Evolutionary conservation across 2,329 filamentous ascomycete species (phyloP).

Genomic region (Fusarium xylarioides): DNA sequence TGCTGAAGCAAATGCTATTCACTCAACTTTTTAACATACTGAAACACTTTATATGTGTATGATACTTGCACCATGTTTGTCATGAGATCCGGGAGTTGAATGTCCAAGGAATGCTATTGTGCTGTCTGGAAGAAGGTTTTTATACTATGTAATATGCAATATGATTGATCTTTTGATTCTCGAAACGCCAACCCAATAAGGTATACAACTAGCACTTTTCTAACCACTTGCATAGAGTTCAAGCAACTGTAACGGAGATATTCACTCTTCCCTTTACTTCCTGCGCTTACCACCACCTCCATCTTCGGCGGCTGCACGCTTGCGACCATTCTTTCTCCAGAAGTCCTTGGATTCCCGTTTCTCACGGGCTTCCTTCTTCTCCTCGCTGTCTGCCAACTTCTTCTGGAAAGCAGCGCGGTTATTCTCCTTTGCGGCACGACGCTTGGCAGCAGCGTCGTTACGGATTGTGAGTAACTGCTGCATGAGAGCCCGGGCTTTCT

Average conservation of each 20-base stretch:
- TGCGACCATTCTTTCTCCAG: conserved; percentile 89
- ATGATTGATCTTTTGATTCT: conserved; percentile 27
- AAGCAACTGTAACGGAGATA: neutral
- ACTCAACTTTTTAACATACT: conserved; percentile 24
- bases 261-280: conserved; percentile 28
- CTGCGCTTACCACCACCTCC: conserved; percentile 51
- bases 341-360: conserved; percentile 92
- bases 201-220: conserved; percentile 36
- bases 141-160: neutral
- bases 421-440: conserved; percentile 87
- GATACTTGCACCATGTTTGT: neutral
- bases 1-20: conserved; percentile 21
- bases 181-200: conserved; percentile 39
- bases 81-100: neutral
- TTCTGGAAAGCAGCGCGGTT: conserved; percentile 80
- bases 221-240: neutral
- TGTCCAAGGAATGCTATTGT: neutral
- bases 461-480: conserved; percentile 90
- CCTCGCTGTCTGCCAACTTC: conserved; percentile 81
- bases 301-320: conserved; percentile 58
- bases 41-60: conserved; percentile 32
- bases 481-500: conserved; percentile 86
- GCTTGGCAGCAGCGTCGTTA: conserved; percentile 89
- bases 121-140: neutral
- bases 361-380: conserved; percentile 87